These are phyloP conservation scores for Salmacisia buchloeana DNA, from an alignment of 1,284 basidiomycete species.

Conservation along the genomic window DNA sequence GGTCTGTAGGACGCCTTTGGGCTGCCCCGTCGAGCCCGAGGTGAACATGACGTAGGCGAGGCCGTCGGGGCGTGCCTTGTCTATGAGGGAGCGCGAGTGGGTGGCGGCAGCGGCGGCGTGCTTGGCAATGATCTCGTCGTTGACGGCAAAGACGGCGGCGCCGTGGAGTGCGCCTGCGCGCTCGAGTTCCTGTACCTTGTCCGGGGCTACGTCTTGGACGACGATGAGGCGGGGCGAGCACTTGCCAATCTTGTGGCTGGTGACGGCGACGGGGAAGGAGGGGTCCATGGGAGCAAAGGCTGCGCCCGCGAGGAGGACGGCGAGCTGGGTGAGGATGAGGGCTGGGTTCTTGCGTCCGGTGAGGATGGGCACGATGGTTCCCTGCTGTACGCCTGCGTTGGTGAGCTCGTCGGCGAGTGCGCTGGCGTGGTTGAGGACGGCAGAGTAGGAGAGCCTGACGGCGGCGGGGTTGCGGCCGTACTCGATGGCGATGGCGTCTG, in stretches of 20 bases:
- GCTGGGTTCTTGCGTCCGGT: not conserved
- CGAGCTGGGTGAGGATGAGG: not conserved
- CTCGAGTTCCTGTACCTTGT: not conserved
- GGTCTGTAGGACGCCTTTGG: not conserved
- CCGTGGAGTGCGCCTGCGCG: not conserved
- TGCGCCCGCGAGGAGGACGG: not conserved
- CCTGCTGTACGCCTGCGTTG: not conserved
- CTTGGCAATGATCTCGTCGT: not conserved
- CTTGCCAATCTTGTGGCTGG: not conserved
- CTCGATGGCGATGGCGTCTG: not conserved
- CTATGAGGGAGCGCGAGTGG: not conserved
- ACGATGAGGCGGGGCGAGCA: not conserved
- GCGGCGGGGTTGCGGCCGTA: not conserved
- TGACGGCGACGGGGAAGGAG: not conserved
- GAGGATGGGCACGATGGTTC: not conserved
- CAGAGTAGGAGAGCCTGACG: not conserved
- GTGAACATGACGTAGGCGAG: not conserved
- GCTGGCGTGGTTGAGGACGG: not conserved
- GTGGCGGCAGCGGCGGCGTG: not conserved
- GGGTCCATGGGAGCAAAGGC: conserved; percentile 1
- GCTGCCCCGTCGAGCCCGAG: not conserved
- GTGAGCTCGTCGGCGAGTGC: not conserved
- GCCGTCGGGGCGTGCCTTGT: not conserved
- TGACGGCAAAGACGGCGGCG: not conserved
- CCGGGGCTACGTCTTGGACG: not conserved